Conservation (phyloP, 1,139 yeast species). For the Candida sp. region DNA sequence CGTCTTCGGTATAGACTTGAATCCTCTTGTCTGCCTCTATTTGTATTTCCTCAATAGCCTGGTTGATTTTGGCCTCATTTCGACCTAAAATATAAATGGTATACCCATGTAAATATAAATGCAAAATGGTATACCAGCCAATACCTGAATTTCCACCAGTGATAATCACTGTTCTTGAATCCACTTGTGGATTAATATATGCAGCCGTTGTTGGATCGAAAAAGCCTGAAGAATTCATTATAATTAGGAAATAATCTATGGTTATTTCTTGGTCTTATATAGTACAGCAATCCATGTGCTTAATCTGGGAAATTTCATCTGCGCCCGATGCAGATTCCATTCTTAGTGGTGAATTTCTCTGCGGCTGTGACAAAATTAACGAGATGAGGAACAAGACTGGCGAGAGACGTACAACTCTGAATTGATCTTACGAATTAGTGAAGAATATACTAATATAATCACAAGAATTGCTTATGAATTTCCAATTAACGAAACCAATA, state of each 20-base stretch:
- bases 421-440: too few relatives aligned
- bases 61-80: slow-evolving; percentile 29
- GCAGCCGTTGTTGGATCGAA: slow-evolving; percentile 26
- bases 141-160: slow-evolving; percentile 48
- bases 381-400: too few relatives aligned
- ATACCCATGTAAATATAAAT: slow-evolving; percentile 42
- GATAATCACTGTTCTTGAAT: slow-evolving; percentile 37
- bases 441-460: too few relatives aligned
- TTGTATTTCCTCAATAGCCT: slow-evolving; percentile 34
- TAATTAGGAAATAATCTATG: neutral
- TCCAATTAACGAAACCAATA: too few relatives aligned
- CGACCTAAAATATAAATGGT: slow-evolving; percentile 41
- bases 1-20: slow-evolving; percentile 11
- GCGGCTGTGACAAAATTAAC: too few relatives aligned
- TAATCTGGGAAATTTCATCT: too few relatives aligned
- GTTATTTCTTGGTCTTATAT: neutral
- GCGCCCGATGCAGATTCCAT: too few relatives aligned
- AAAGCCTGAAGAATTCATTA: slow-evolving; percentile 5
- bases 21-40: slow-evolving; percentile 17
- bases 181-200: slow-evolving; percentile 29
- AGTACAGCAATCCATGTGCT: too few relatives aligned
- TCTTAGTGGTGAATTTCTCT: too few relatives aligned
- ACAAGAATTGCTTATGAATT: too few relatives aligned
- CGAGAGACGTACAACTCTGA: too few relatives aligned
- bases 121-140: slow-evolving; percentile 40